These are phyloP conservation scores for Cadophora malorum DNA, from an alignment of 2,329 filamentous ascomycete species.

Conservation along the genomic window DNA sequence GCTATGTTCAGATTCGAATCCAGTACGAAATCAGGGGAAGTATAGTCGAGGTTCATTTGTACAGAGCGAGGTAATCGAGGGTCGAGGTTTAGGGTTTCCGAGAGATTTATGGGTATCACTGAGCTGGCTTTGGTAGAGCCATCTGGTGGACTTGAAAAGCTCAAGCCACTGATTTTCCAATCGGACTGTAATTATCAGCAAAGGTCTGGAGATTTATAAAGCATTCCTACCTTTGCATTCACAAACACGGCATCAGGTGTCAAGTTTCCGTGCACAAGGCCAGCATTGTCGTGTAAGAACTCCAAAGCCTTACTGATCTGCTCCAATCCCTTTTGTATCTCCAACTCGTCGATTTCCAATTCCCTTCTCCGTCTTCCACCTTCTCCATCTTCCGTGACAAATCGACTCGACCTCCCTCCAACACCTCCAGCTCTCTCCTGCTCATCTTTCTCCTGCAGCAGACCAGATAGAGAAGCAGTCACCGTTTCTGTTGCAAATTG, in stretches of 20 bases:
- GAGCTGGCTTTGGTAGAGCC: conserved; percentile 76
- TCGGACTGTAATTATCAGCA: conserved; percentile 69
- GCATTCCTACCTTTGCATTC: conserved; percentile 78
- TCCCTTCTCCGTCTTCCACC: conserved; percentile 77
- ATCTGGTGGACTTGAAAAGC: conserved; percentile 84
- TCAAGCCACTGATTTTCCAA: conserved; percentile 97
- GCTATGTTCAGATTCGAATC: conserved; percentile 85
- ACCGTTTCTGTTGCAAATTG: conserved; percentile 96
- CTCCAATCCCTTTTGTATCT: conserved; percentile 94
- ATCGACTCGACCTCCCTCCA: conserved; percentile 76
- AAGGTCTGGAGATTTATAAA: conserved; percentile 23
- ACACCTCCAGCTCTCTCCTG: conserved; percentile 75
- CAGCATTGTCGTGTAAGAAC: conserved; percentile 94
- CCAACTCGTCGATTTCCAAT: conserved; percentile 92
- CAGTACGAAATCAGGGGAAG: conserved; percentile 91
- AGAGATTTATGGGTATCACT: conserved; percentile 79
- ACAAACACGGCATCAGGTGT: conserved; percentile 93
- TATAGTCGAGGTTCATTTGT: conserved; percentile 91
- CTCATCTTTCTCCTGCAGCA: conserved; percentile 88
- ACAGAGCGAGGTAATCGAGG: conserved; percentile 80
- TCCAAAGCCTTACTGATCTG: conserved; percentile 94
- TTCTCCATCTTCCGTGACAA: conserved; percentile 79
- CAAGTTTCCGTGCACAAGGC: conserved; percentile 90
- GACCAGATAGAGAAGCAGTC: conserved; percentile 81
- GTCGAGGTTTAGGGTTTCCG: conserved; percentile 85